Evolutionary conservation across 805 yeast species (phyloP).

Genomic region (Pichia thaimueangensis): DNA sequence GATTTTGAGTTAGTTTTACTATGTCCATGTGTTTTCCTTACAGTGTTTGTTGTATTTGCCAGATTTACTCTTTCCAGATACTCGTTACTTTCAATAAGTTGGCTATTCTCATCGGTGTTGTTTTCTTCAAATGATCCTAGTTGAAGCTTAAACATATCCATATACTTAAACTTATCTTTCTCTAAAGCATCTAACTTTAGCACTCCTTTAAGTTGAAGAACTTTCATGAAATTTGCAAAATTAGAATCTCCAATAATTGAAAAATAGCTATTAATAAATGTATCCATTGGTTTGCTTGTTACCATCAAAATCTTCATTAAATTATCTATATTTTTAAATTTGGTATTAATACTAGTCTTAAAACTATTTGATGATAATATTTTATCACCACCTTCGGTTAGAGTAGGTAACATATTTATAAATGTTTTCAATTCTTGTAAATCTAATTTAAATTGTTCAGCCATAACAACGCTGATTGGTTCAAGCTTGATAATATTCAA

Average conservation of each 20-base stretch:
- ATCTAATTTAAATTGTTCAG: conserved; percentile 80
- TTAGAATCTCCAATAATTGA: conserved; percentile 60
- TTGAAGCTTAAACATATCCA: conserved; percentile 35
- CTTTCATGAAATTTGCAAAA: conserved; percentile 54
- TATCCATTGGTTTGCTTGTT: conserved; percentile 57
- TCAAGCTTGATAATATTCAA: conserved; percentile 52
- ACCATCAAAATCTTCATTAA: conserved; percentile 65
- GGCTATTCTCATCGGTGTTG: conserved; percentile 18
- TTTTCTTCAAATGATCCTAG: conserved; percentile 30
- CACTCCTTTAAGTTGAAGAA: conserved; percentile 55
- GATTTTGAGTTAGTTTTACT: conserved; percentile 12
- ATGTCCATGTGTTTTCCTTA: conserved; percentile 7
- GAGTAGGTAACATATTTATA: conserved; percentile 42
- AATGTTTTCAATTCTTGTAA: conserved; percentile 54
- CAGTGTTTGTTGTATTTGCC: background rate
- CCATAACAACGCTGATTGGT: conserved; percentile 62
- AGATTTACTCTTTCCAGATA: conserved; percentile 23
- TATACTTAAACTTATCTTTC: conserved; percentile 32
- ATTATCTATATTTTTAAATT: conserved; percentile 40
- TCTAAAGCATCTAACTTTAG: conserved; percentile 26
- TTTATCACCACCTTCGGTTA: conserved; percentile 32
- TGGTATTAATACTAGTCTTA: conserved; percentile 22
- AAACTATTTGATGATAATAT: conserved; percentile 22
- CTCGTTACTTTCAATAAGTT: conserved; percentile 25
- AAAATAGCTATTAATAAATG: conserved; percentile 59